A percentile compares a stretch with the other conserved stretches of the same genome.
Conservation (phyloP, 495 filamentous ascomycete genomes). For the Neurospora sp. region DNA sequence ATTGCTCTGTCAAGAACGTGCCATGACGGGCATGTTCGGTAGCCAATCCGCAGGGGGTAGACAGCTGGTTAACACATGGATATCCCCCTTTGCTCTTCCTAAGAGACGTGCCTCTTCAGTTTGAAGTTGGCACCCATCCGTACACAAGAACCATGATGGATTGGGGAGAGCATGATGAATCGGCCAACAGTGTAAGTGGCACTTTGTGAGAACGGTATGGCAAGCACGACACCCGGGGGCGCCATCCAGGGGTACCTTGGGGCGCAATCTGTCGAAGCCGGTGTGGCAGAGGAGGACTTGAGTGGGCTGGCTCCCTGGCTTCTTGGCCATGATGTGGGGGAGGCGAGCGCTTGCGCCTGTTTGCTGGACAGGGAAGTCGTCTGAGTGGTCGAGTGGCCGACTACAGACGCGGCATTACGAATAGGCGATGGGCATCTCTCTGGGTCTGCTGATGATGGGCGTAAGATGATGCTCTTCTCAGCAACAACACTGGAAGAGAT, state of each 20-base stretch:
- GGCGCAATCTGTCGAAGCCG: neutral
- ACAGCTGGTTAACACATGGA: neutral
- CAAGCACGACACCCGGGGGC: neutral
- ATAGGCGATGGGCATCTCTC: neutral
- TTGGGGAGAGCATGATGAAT: neutral
- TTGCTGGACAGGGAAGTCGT: neutral
- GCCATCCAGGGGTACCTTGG: neutral
- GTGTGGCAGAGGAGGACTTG: neutral
- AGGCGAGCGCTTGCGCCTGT: conserved; percentile 17
- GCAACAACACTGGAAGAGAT: neutral
- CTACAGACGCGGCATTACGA: neutral
- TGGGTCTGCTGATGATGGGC: neutral
- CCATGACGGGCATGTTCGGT: neutral
- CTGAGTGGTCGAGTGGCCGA: conserved; percentile 3
- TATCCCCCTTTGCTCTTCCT: neutral
- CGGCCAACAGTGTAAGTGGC: neutral
- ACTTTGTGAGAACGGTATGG: neutral
- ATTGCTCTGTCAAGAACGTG: neutral
- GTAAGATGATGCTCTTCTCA: neutral
- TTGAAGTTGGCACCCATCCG: neutral
- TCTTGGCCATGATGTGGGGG: conserved; percentile 10
- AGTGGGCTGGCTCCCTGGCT: neutral
- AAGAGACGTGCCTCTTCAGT: neutral
- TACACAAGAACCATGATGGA: neutral
- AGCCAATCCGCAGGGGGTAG: neutral